These are phyloP conservation scores for Podospora fimiseda DNA, from an alignment of 495 filamentous ascomycete species.

Conservation along the genomic window DNA sequence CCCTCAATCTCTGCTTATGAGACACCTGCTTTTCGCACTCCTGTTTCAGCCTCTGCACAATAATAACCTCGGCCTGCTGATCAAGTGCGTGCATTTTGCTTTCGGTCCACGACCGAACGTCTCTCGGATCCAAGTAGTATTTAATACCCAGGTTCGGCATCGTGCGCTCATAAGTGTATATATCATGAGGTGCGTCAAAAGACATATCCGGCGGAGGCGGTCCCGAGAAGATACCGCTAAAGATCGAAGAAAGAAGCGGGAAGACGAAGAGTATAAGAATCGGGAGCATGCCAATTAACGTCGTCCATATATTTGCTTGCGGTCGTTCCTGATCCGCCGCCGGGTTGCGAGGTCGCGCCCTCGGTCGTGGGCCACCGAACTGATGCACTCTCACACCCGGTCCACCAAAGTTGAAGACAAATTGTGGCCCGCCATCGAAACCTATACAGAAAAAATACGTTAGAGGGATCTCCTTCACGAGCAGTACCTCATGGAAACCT, in stretches of 20 bases:
- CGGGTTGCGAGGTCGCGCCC: constrained; percentile 63
- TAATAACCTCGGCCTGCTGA: constrained; percentile 64
- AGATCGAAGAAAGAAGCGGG: constrained; percentile 75
- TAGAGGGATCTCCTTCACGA: no score
- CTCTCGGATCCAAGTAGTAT: constrained; percentile 77
- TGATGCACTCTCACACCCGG: constrained; percentile 80
- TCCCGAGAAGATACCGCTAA: constrained; percentile 50
- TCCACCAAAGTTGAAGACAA: constrained; percentile 87
- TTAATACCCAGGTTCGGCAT: constrained; percentile 64
- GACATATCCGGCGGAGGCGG: constrained; percentile 61
- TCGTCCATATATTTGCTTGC: constrained; percentile 44
- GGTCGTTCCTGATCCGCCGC: constrained; percentile 42
- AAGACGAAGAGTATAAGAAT: constrained; percentile 84
- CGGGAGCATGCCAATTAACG: constrained; percentile 63
- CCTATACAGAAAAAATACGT: constrained; percentile 19
- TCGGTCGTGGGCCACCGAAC: constrained; percentile 64
- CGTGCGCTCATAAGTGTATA: constrained; percentile 66
- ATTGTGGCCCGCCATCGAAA: constrained; percentile 71
- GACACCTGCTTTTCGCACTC: constrained; percentile 68
- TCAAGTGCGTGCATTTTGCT: constrained; percentile 69
- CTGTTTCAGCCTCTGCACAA: constrained; percentile 55
- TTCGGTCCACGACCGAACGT: constrained; percentile 61
- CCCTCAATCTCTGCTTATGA: constrained; percentile 55
- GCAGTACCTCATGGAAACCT: no score
- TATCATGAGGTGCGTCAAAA: constrained; percentile 60